These are phyloP conservation scores for Jatropha podagrica DNA, from an alignment of 441 rosid species.

Conservation along the genomic window DNA sequence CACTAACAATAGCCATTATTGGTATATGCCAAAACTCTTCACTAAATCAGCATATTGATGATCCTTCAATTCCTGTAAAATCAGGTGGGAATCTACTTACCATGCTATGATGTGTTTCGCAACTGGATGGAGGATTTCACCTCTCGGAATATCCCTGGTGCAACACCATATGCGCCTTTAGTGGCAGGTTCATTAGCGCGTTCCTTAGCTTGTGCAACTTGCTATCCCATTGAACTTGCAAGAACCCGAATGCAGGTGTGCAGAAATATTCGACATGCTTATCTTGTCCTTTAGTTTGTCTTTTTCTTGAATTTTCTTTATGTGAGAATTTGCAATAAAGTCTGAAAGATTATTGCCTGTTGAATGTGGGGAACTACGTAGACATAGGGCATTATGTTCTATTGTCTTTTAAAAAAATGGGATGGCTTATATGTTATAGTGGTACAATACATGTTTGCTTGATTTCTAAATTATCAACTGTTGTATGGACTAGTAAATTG, in stretches of 20 bases:
- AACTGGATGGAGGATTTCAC: conserved; percentile 70
- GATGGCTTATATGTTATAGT: no score
- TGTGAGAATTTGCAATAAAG: no score
- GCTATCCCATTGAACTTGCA: conserved; percentile 97
- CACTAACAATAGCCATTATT: not conserved
- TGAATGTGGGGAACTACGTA: no score
- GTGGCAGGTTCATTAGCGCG: conserved; percentile 88
- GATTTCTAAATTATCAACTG: no score
- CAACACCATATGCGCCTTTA: conserved; percentile 61
- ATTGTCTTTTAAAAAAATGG: no score
- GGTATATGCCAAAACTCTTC: conserved; percentile 4
- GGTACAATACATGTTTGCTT: no score
- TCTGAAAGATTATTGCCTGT: not conserved
- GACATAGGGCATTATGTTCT: no score
- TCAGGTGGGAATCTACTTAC: conserved; percentile 95
- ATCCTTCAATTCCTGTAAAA: conserved; percentile 17
- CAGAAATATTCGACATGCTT: not conserved
- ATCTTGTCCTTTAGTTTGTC: not conserved
- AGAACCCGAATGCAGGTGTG: conserved; percentile 97
- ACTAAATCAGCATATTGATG: conserved; percentile 13
- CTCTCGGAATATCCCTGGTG: conserved; percentile 44
- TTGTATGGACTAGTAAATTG: no score
- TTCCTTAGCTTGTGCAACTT: conserved; percentile 86
- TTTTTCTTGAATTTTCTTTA: not conserved
- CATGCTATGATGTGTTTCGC: conserved; percentile 89